Conservation (phyloP, 1,284 basidiomycete species). For the Tylopilus orsonianus region DNA sequence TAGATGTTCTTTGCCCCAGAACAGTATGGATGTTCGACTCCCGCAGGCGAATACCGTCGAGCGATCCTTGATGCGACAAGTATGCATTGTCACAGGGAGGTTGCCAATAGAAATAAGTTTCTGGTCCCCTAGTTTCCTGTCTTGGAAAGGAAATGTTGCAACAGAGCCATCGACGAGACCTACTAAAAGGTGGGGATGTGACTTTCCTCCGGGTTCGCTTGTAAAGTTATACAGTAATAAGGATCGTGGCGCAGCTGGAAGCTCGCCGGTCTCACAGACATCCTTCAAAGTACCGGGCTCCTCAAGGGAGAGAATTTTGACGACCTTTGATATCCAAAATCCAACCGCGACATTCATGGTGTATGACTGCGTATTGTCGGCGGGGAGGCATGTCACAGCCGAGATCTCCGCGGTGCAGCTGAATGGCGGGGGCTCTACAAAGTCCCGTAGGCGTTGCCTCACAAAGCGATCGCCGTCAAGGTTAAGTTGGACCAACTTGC, state of each 20-base stretch:
- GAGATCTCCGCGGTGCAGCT: slow-evolving; percentile 51
- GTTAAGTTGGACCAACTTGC: slow-evolving; percentile 53
- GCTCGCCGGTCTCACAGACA: slow-evolving; percentile 43
- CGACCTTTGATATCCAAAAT: slow-evolving; percentile 73
- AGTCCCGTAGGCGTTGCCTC: slow-evolving; percentile 28
- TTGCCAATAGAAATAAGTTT: slow-evolving; percentile 70
- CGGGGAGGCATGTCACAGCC: slow-evolving; percentile 59
- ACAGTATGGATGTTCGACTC: slow-evolving; percentile 60
- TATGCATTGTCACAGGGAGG: slow-evolving; percentile 61
- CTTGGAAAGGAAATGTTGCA: slow-evolving; percentile 51
- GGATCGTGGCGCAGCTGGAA: slow-evolving; percentile 67
- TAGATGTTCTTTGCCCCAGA: slow-evolving; percentile 65
- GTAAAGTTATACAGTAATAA: slow-evolving; percentile 70
- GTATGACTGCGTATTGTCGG: slow-evolving; percentile 48
- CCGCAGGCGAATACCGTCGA: slow-evolving; percentile 65
- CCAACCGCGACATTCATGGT: slow-evolving; percentile 58
- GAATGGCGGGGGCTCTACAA: slow-evolving; percentile 21
- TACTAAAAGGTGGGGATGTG: slow-evolving; percentile 63
- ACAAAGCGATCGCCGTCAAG: slow-evolving; percentile 44
- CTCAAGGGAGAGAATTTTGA: slow-evolving; percentile 58
- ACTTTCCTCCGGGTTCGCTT: slow-evolving; percentile 34
- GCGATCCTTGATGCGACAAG: slow-evolving; percentile 50
- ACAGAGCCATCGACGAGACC: slow-evolving; percentile 83
- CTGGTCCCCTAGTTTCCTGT: slow-evolving; percentile 48
- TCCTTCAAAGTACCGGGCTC: slow-evolving; percentile 24